phyloP scores from a whole-genome alignment of 305 asterid species.

The Ruellia speciosa region DNA sequence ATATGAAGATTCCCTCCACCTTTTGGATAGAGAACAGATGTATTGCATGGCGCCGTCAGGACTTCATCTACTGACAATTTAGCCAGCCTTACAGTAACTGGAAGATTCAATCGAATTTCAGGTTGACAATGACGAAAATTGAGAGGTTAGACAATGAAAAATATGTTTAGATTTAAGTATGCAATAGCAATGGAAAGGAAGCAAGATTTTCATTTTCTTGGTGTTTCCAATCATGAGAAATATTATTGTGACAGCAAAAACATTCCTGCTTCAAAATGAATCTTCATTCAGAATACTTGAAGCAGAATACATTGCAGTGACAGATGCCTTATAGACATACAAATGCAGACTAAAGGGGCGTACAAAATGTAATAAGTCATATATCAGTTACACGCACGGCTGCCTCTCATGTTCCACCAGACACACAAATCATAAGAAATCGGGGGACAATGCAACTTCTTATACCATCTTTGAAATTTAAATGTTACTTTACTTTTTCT shows the following conservation, averaged over 20 bases:
- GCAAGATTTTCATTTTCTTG: not conserved
- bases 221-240: not conserved
- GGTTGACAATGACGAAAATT: not conserved
- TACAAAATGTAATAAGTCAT: too few species aligned
- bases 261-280: not conserved
- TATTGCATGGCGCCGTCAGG: constrained; percentile 60
- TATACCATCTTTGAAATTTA: too few species aligned
- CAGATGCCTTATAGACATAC: too few species aligned
- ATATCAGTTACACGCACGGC: too few species aligned
- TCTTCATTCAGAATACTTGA: not conserved
- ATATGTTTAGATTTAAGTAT: not conserved
- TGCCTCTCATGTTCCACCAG: too few species aligned
- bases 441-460: too few species aligned
- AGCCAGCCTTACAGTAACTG: constrained; percentile 73
- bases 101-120: not conserved
- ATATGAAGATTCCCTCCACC: constrained; percentile 87
- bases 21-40: constrained; percentile 66
- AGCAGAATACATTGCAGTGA: not conserved
- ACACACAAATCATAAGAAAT: too few species aligned
- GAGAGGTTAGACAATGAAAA: not conserved
- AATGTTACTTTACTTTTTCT: too few species aligned
- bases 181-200: not conserved
- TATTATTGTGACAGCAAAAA: not conserved
- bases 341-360: too few species aligned
- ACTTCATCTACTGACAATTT: constrained; percentile 73